Evolutionary conservation across 371 early-diverging fungal genomes (phyloP).

Genomic region (Saksenaea oblongispora): DNA sequence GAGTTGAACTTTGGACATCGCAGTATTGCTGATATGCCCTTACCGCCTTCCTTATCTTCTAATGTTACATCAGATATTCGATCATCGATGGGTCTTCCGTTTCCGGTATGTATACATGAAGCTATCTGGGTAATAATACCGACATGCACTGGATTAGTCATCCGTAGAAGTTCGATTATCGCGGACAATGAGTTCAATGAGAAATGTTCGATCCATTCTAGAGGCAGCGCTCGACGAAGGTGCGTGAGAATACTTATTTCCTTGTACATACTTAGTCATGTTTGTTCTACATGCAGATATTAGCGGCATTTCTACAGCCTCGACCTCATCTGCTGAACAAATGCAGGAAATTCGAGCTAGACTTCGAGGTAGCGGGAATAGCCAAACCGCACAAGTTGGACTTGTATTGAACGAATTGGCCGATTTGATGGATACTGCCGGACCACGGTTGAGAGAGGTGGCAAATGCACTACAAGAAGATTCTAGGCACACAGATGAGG

Average conservation of each 20-base stretch:
- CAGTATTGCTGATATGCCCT: not conserved
- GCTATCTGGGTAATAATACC: not conserved
- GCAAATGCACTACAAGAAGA: constrained; percentile 29
- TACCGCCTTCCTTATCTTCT: not conserved
- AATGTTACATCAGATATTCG: not conserved
- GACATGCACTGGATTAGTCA: constrained; percentile 20
- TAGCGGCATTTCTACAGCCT: constrained; percentile 13
- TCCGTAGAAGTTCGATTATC: constrained; percentile 48
- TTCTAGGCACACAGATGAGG: constrained; percentile 1
- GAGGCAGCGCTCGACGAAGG: constrained; percentile 32
- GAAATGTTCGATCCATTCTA: constrained; percentile 45
- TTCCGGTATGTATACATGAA: constrained; percentile 28
- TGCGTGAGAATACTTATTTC: constrained; percentile 12
- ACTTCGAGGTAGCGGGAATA: constrained; percentile 31
- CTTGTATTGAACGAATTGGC: constrained; percentile 46
- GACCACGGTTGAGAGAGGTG: constrained; percentile 38
- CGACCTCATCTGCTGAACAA: constrained; percentile 28
- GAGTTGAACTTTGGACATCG: constrained; percentile 1
- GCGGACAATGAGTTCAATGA: constrained; percentile 44
- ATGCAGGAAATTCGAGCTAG: constrained; percentile 40
- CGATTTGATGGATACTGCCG: constrained; percentile 34
- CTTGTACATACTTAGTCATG: not conserved
- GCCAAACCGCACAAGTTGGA: constrained; percentile 43
- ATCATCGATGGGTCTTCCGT: constrained; percentile 22
- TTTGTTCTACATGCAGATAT: not conserved